Percentiles rank a stretch among this genome's conserved stretches.
Evolutionary conservation across 306 rosid species (phyloP).

Genomic region (Inga leiocalycina): DNA sequence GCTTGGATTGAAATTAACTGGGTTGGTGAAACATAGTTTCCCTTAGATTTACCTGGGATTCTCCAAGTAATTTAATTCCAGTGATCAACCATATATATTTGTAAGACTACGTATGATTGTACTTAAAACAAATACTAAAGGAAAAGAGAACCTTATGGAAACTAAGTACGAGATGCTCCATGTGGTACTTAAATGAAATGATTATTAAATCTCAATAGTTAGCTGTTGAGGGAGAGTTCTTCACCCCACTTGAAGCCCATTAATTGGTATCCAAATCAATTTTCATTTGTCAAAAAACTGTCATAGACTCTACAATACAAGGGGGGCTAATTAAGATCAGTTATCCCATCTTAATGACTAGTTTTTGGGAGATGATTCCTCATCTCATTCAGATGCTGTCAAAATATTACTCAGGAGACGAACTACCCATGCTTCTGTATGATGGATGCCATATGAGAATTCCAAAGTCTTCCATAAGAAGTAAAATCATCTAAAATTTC

Average conservation of each 20-base stretch:
- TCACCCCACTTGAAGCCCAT: not conserved
- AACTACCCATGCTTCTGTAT: not conserved
- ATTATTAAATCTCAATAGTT: not conserved
- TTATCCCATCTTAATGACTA: not conserved
- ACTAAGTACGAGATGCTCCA: not conserved
- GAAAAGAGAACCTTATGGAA: not conserved
- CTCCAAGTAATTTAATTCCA: no score
- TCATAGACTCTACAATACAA: not conserved
- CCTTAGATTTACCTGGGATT: no score
- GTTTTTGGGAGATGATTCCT: not conserved
- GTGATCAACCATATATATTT: no score
- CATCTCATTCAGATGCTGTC: not conserved
- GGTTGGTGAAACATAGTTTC: no score
- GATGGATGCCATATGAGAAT: not conserved
- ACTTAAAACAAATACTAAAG: not conserved
- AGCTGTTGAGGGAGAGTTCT: not conserved
- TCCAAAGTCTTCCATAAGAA: not conserved
- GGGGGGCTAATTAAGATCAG: not conserved
- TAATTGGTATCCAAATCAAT: not conserved
- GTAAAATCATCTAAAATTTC: not conserved
- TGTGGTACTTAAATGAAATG: not conserved
- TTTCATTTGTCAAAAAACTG: not conserved
- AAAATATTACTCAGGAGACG: not conserved
- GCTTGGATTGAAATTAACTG: no score
- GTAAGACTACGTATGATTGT: no score